Conservation (phyloP, 177 flowering plant genomes). For the Vitis hybrid region DNA sequence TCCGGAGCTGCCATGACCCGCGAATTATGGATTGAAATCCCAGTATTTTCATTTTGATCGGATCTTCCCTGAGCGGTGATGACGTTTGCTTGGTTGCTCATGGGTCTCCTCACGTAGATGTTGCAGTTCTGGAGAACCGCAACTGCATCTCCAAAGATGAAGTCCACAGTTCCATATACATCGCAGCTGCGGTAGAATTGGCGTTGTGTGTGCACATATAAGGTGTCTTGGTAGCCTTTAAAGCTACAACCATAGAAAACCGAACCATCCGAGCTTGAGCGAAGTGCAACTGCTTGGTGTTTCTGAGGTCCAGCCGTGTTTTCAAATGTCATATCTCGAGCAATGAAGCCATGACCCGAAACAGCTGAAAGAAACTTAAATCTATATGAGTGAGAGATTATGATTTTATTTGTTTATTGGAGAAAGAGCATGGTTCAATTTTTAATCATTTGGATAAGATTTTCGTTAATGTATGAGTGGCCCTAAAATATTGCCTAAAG, state of each 20-base stretch:
- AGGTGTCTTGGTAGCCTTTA: constrained; percentile 47
- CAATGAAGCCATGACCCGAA: constrained; percentile 34
- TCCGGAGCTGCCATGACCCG: constrained; percentile 10
- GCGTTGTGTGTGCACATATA: constrained; percentile 37
- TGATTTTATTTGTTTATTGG: background rate
- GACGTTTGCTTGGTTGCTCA: constrained; percentile 21
- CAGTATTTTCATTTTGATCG: constrained; percentile 31
- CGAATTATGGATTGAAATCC: constrained; percentile 27
- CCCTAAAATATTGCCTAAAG: constrained; percentile 18
- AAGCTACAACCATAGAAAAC: constrained; percentile 39
- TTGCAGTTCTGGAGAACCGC: constrained; percentile 28
- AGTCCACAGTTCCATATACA: constrained; percentile 41
- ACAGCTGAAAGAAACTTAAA: constrained; percentile 16
- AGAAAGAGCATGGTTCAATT: background rate
- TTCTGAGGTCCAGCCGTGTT: constrained; percentile 44
- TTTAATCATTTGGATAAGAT: background rate
- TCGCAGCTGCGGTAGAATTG: constrained; percentile 44
- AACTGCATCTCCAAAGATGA: constrained; percentile 37
- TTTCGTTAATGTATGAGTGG: background rate
- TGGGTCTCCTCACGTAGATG: constrained; percentile 25
- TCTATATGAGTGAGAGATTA: too few species aligned
- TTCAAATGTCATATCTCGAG: constrained; percentile 35
- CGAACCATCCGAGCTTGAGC: constrained; percentile 31
- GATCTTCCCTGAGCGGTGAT: constrained; percentile 32
- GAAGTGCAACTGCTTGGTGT: constrained; percentile 48